A percentile compares a stretch with the other conserved stretches of the same genome.
These are phyloP conservation scores for Trypanosoma caninum DNA, from an alignment of 208 protist genomes.

Conservation along the genomic window DNA sequence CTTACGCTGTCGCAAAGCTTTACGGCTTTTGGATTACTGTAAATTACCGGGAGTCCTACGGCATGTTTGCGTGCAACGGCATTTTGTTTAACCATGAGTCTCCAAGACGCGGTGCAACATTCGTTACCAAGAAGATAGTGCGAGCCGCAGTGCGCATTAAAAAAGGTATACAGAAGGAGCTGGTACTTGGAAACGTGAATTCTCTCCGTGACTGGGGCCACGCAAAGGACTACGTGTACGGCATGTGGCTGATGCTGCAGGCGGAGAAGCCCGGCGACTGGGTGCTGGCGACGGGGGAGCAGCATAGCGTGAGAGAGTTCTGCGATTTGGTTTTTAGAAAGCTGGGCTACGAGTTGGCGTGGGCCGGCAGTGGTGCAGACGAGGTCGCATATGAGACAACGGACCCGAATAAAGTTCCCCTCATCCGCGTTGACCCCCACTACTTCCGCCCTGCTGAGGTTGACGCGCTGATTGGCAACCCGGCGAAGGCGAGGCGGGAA, in stretches of 20 bases:
- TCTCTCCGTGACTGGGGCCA: constrained; percentile 95
- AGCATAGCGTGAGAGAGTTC: constrained; percentile 89
- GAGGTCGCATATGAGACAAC: constrained; percentile 75
- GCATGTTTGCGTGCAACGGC: constrained; percentile 92
- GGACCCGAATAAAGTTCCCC: constrained; percentile 15
- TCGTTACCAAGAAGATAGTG: constrained; percentile 96
- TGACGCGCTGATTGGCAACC: constrained; percentile 91
- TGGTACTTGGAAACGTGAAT: constrained; percentile 93
- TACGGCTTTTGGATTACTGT: constrained; percentile 94
- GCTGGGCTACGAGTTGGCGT: constrained; percentile 63
- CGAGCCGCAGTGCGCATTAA: constrained; percentile 90
- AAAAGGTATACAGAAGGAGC: constrained; percentile 57
- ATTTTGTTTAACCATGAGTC: constrained; percentile 97
- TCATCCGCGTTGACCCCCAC: constrained; percentile 63
- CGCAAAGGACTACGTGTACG: constrained; percentile 90
- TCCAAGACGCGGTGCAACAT: constrained; percentile 91
- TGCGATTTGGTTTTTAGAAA: constrained; percentile 66
- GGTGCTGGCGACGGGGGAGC: constrained; percentile 92
- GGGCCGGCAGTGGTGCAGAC: constrained; percentile 79
- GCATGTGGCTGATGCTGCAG: constrained; percentile 97
- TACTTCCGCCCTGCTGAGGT: constrained; percentile 97
- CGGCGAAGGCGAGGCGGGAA: constrained; percentile 80
- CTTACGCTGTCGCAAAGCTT: constrained; percentile 93
- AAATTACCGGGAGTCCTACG: constrained; percentile 96
- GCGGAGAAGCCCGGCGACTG: constrained; percentile 87